phyloP scores from a whole-genome alignment of 2,329 filamentous ascomycete genomes.

The Talaromyces sp. region DNA sequence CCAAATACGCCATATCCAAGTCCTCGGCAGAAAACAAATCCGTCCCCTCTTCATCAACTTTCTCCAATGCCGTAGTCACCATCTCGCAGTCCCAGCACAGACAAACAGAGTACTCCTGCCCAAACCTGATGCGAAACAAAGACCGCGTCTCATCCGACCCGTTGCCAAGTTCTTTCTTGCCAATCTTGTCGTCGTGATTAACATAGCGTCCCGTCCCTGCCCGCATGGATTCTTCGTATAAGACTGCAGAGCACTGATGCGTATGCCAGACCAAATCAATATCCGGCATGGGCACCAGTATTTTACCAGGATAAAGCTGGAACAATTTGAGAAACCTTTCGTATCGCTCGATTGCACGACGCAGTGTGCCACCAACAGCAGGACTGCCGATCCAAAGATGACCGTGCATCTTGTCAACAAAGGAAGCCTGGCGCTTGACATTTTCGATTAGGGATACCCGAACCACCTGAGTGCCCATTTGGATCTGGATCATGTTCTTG shows the following conservation, averaged over 20 bases:
- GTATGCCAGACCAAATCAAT: constrained; percentile 45
- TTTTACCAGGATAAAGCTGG: constrained; percentile 22
- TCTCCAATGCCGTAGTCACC: neutral
- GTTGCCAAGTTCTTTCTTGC: constrained; percentile 20
- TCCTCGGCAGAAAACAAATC: neutral
- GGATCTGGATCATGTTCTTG: neutral
- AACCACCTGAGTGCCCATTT: neutral
- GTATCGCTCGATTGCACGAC: constrained; percentile 36
- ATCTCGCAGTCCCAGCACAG: constrained; percentile 13
- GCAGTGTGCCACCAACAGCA: constrained; percentile 30
- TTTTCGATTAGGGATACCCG: constrained; percentile 24
- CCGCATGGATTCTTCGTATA: constrained; percentile 22
- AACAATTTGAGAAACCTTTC: constrained; percentile 35
- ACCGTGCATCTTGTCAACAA: constrained; percentile 40
- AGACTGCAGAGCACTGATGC: constrained; percentile 33
- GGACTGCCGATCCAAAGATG: constrained; percentile 40
- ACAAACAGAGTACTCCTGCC: constrained; percentile 33
- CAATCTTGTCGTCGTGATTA: constrained; percentile 40
- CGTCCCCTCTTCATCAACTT: neutral
- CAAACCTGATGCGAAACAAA: constrained; percentile 30
- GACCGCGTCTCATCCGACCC: constrained; percentile 27
- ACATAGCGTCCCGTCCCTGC: constrained; percentile 24
- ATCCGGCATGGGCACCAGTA: constrained; percentile 40
- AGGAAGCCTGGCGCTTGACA: constrained; percentile 35
- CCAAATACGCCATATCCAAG: neutral